A percentile compares a stretch with the other conserved stretches of the same genome.
These are phyloP conservation scores for Plantago ovata DNA, from an alignment of 257 asterid species.

Conservation along the genomic window DNA sequence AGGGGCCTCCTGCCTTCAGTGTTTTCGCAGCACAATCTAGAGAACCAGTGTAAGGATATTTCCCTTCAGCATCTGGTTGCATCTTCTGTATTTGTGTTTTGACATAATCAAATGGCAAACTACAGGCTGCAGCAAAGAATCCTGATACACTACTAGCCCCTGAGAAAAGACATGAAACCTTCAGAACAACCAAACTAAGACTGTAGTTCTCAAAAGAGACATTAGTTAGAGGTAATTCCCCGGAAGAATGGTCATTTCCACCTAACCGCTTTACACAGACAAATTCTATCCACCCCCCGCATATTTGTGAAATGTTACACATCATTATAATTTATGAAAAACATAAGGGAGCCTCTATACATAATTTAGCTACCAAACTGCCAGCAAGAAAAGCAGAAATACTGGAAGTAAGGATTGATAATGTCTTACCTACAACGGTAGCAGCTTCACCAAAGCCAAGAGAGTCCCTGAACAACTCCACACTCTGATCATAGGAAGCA, in stretches of 20 bases:
- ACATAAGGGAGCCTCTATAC: no score
- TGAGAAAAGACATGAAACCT: constrained; percentile 25
- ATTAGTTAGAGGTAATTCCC: no score
- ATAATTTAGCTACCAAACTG: background rate
- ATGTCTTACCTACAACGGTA: constrained; percentile 67
- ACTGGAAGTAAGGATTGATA: background rate
- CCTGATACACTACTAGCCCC: constrained; percentile 96
- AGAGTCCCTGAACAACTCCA: constrained; percentile 68
- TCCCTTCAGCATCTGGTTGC: constrained; percentile 91
- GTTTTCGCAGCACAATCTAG: constrained; percentile 81
- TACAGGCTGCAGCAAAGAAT: constrained; percentile 86
- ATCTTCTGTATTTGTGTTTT: constrained; percentile 96
- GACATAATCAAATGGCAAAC: constrained; percentile 92
- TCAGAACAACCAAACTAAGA: background rate
- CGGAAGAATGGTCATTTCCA: no score
- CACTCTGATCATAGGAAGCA: constrained; percentile 92
- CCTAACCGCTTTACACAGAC: no score
- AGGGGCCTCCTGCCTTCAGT: constrained; percentile 75
- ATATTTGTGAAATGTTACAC: no score
- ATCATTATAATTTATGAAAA: no score
- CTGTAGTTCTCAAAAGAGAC: no score
- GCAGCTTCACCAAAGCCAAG: constrained; percentile 75
- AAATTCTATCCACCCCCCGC: no score
- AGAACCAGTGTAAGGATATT: constrained; percentile 82
- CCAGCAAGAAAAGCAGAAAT: constrained; percentile 1